phyloP scores from a whole-genome alignment of 2,329 filamentous ascomycete species.

The Paracoccidioides lutzii region DNA sequence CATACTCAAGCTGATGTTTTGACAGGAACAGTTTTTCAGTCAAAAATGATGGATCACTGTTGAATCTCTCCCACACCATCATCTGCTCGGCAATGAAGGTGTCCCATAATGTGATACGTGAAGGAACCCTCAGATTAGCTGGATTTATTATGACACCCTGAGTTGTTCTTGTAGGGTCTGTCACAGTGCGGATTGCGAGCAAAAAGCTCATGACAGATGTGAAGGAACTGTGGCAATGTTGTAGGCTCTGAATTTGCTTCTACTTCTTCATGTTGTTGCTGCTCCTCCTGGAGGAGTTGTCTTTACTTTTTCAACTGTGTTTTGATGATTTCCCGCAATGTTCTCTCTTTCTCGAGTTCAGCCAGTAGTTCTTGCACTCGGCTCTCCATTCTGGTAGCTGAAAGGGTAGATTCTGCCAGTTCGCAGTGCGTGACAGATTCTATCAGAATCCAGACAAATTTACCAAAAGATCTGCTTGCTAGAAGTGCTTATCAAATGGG shows the following conservation, averaged over 20 bases:
- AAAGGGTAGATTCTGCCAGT: not conserved
- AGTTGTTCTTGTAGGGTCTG: slow-evolving; percentile 9
- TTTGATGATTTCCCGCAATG: not conserved
- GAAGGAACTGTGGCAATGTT: slow-evolving; percentile 4
- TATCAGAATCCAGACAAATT: not conserved
- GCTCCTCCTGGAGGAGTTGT: slow-evolving; percentile 2
- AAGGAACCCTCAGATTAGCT: slow-evolving; percentile 6
- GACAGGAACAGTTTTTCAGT: slow-evolving; percentile 6
- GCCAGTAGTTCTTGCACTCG: slow-evolving; percentile 1
- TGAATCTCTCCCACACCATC: slow-evolving; percentile 5
- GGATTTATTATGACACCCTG: slow-evolving; percentile 9
- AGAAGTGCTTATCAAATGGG: too few relatives aligned
- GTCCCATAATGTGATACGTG: slow-evolving; percentile 7
- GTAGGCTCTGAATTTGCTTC: slow-evolving; percentile 1
- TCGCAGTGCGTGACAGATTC: not conserved
- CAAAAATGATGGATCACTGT: slow-evolving; percentile 5
- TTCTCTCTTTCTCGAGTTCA: slow-evolving; percentile 1
- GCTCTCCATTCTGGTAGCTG: not conserved
- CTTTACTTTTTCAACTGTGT: not conserved
- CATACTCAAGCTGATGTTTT: slow-evolving; percentile 7
- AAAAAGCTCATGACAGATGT: slow-evolving; percentile 9
- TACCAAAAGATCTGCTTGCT: not conserved
- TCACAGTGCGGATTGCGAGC: slow-evolving; percentile 6
- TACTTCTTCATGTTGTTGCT: not conserved
- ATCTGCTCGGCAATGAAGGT: slow-evolving; percentile 4